Evolutionary conservation across 371 early-diverging fungal genomes (phyloP).

Genomic region (Gilbertella persicaria): DNA sequence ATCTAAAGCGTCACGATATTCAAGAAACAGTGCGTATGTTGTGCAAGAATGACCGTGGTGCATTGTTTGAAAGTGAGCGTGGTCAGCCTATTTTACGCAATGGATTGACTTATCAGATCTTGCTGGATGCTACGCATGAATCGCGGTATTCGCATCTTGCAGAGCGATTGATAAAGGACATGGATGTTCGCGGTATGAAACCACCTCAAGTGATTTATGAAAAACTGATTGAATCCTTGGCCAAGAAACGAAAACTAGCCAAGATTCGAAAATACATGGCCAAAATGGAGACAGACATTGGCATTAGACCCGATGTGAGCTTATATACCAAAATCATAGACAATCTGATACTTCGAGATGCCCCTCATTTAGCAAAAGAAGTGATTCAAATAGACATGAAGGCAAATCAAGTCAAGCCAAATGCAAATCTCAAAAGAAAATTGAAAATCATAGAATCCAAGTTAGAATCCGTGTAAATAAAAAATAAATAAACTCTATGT

Average conservation of each 20-base stretch:
- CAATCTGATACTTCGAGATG: slow-evolving; percentile 20
- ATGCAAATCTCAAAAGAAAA: neutral
- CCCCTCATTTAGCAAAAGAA: slow-evolving; percentile 20
- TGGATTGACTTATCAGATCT: slow-evolving; percentile 34
- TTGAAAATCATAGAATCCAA: slow-evolving; percentile 3
- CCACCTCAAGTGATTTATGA: slow-evolving; percentile 22
- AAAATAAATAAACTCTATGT: neutral
- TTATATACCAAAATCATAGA: slow-evolving; percentile 35
- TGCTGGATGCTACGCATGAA: slow-evolving; percentile 25
- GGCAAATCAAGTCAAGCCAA: neutral
- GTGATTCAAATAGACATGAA: slow-evolving; percentile 21
- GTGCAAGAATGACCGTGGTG: slow-evolving; percentile 22
- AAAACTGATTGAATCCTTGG: slow-evolving; percentile 25
- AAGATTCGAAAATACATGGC: slow-evolving; percentile 31
- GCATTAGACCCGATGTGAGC: slow-evolving; percentile 16
- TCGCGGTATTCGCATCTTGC: slow-evolving; percentile 11
- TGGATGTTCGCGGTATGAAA: slow-evolving; percentile 31
- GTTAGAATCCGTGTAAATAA: neutral
- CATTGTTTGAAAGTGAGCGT: slow-evolving; percentile 10
- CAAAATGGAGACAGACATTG: slow-evolving; percentile 27
- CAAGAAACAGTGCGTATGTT: slow-evolving; percentile 15
- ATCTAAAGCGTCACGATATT: slow-evolving; percentile 10
- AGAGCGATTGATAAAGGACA: slow-evolving; percentile 25
- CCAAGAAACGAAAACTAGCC: slow-evolving; percentile 27
- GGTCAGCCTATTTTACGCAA: slow-evolving; percentile 20